A percentile compares a stretch with the other conserved stretches of the same genome.
phyloP scores from a whole-genome alignment of 208 protist genomes.

The Leishmania martiniquensis region DNA sequence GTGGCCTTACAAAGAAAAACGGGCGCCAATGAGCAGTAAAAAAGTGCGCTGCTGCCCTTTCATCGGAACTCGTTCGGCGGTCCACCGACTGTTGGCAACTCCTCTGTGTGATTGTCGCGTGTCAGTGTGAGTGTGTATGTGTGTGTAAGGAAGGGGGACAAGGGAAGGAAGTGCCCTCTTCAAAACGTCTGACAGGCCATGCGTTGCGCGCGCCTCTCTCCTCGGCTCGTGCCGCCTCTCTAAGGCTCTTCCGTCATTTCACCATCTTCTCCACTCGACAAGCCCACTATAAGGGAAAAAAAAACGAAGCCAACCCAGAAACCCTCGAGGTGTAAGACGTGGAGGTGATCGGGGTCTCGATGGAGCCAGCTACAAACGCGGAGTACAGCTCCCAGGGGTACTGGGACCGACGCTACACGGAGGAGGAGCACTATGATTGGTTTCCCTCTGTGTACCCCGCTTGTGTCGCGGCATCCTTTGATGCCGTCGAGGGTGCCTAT shows the following conservation, averaged over 20 bases:
- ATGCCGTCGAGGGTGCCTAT: constrained; percentile 47
- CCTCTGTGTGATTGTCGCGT: background rate
- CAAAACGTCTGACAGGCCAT: background rate
- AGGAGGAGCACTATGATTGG: constrained; percentile 85
- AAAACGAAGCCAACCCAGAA: background rate
- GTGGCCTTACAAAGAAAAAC: background rate
- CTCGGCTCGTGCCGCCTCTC: background rate
- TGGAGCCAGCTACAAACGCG: constrained; percentile 44
- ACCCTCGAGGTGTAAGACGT: background rate
- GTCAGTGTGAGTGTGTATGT: background rate
- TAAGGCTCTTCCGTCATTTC: background rate
- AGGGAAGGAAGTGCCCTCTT: background rate
- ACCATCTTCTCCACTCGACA: background rate
- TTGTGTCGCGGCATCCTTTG: constrained; percentile 53
- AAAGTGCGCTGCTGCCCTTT: background rate
- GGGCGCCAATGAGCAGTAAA: background rate
- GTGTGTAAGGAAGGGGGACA: background rate
- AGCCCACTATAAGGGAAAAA: background rate
- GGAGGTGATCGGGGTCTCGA: background rate
- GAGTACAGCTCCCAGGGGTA: constrained; percentile 77
- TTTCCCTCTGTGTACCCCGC: constrained; percentile 73
- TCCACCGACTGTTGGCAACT: background rate
- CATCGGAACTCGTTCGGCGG: background rate
- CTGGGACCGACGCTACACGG: constrained; percentile 73
- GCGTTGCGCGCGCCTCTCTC: background rate